Conservation (phyloP, 2,329 filamentous ascomycete species). For the Coniochaeta prunicola region DNA sequence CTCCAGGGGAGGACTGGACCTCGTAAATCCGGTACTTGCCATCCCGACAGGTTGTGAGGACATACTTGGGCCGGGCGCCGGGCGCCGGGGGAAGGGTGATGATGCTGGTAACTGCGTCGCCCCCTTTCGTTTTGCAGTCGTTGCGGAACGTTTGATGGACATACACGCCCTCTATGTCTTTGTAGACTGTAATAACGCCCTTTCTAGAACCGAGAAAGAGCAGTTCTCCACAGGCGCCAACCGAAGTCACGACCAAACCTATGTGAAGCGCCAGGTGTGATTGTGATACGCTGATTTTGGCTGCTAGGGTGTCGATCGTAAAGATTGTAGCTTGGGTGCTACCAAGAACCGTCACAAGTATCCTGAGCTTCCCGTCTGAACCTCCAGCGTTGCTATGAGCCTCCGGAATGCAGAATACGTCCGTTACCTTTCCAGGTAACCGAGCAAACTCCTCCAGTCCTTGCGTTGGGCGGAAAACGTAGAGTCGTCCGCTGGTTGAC, state of each 20-base stretch:
- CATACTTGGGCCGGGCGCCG: conserved; percentile 25
- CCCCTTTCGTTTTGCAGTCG: conserved; percentile 29
- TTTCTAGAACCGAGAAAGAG: conserved; percentile 48
- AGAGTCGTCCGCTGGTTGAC: conserved; percentile 39
- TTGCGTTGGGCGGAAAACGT: conserved; percentile 27
- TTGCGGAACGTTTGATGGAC: conserved; percentile 24
- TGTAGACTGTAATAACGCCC: conserved; percentile 37
- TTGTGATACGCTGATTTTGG: conserved; percentile 17
- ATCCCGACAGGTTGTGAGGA: conserved; percentile 71
- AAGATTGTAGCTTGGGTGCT: conserved; percentile 34
- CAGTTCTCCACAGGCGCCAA: conserved; percentile 29
- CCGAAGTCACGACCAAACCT: conserved; percentile 43
- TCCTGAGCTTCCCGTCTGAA: neutral
- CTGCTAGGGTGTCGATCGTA: conserved; percentile 23
- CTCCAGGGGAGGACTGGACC: conserved; percentile 18
- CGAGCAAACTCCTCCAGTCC: conserved; percentile 26
- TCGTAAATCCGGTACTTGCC: conserved; percentile 64
- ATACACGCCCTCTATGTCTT: conserved; percentile 11
- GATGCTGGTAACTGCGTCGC: conserved; percentile 64
- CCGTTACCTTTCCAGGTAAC: conserved; percentile 41
- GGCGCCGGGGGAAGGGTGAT: conserved; percentile 30
- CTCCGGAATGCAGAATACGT: conserved; percentile 36
- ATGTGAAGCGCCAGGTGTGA: conserved; percentile 30
- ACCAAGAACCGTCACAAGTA: conserved; percentile 40
- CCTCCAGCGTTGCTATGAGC: neutral